phyloP scores from a whole-genome alignment of 345 rosid genomes.

The Carallia pectinifolia region DNA sequence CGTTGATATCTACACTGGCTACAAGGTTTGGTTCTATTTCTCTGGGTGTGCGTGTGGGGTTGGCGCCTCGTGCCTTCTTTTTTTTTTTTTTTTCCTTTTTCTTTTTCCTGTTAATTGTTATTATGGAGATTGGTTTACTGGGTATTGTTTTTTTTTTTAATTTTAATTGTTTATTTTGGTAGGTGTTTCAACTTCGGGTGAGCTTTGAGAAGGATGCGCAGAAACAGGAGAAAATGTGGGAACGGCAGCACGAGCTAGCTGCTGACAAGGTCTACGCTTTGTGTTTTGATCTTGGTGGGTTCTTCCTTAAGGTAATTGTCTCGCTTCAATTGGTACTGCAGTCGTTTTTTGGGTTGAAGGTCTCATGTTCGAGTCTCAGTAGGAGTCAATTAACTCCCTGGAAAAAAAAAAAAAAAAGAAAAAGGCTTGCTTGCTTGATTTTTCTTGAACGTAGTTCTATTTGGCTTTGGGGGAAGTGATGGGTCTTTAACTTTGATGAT shows the following conservation, averaged over 20 bases:
- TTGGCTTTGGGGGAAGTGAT: neutral
- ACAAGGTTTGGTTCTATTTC: conserved; percentile 52
- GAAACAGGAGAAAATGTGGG: conserved; percentile 88
- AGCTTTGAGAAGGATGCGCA: conserved; percentile 69
- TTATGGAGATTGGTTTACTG: conserved; percentile 9
- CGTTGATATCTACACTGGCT: conserved; percentile 73
- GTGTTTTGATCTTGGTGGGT: conserved; percentile 95
- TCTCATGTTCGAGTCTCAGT: too few species aligned
- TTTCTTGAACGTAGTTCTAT: neutral
- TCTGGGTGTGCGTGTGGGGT: neutral
- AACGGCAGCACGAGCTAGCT: conserved; percentile 79
- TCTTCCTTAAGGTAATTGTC: conserved; percentile 75
- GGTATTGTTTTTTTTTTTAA: conserved; percentile 8
- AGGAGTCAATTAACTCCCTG: too few species aligned
- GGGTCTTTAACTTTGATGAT: neutral
- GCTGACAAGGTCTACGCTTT: conserved; percentile 74
- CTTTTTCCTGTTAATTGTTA: neutral
- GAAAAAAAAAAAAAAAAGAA: too few species aligned
- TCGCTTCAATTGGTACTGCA: neutral
- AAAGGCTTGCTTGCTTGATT: conserved; percentile 7
- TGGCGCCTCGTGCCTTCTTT: too few species aligned
- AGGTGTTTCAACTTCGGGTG: conserved; percentile 80
- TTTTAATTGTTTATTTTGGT: neutral
- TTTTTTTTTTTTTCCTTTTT: too few species aligned
- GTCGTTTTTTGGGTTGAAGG: too few species aligned